Evolutionary conservation across 495 filamentous ascomycete genomes (phyloP), one percentile per base, ranked within the genome.

Genomic region (Neurospora sp.): DNA sequence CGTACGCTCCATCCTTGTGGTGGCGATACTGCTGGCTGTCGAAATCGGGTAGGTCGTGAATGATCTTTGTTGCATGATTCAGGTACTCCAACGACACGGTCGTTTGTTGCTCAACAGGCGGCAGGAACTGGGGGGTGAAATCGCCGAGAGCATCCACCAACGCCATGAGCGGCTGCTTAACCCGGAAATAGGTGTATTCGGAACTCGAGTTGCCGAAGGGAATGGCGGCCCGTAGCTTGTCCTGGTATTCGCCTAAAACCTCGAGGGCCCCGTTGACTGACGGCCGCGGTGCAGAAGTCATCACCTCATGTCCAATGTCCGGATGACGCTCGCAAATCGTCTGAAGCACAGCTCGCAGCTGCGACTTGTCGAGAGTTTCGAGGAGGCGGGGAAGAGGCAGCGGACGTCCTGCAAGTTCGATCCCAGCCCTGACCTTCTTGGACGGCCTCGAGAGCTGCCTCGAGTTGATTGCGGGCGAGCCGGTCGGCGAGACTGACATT

Each of bases 131-230:
- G 11, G 94, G 94, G 4, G 93, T 97, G 79, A 94, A 99, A 77
- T 99, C 96, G 77, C 90, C 90, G 71, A 99, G 85, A 66, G 96
- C 93, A 74, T 98, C 94, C 70, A 97, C 87, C 41, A 99, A 89
- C 31, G 92, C 90, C 38, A 88, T 83, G 3, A 99, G 87, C 46
- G 91, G 88, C 76, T 94, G 92, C 70, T 91, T 91, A 39, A 98
- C 94, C 78, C 96, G 90, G 81, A 97, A 96, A 79, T 97, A 98
- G 31, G 93, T 90, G 83, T 99, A 99, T 75, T 98, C 96, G 35
- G 93, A 95, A 72, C 89, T 90, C 42, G 89, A 86, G 69, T 92
- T 90, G 76, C 96, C 96, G 79, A 94, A 90, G 10, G 96, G 96
- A 72, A 97, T 92, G 0, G 96, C 91, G n/a, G 88, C 88, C 72